A percentile compares a stretch with the other conserved stretches of the same genome.
Evolutionary conservation across 1,284 basidiomycete species (phyloP).

Genomic region (Pascua guehoae): DNA sequence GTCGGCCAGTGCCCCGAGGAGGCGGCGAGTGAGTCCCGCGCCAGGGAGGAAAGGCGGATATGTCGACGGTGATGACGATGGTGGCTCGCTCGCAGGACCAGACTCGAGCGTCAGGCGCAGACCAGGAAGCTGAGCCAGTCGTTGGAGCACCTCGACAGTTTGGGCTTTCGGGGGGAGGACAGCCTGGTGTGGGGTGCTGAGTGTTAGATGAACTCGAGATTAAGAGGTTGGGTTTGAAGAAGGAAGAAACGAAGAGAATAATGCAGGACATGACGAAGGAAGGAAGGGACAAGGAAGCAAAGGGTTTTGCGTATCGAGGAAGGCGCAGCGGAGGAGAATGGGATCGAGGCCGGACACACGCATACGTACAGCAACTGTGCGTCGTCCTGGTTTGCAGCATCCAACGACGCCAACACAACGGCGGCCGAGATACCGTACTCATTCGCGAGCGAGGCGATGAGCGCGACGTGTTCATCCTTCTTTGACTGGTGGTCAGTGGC

Average conservation of each 20-base stretch:
- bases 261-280: no score
- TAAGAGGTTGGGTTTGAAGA: no score
- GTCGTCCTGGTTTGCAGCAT: constrained; percentile 67
- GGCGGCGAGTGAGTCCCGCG: constrained; percentile 65
- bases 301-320: background rate
- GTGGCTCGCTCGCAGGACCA: background rate
- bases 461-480: constrained; percentile 64
- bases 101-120: constrained; percentile 21
- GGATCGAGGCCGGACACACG: background rate
- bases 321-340: background rate
- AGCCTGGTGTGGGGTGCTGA: constrained; percentile 44
- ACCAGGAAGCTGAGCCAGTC: constrained; percentile 53
- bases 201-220: background rate
- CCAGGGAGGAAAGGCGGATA: constrained; percentile 58
- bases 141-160: constrained; percentile 52
- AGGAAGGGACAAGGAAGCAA: background rate
- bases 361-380: constrained; percentile 67
- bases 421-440: constrained; percentile 55
- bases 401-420: constrained; percentile 68
- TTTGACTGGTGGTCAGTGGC: constrained; percentile 52
- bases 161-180: constrained; percentile 44
- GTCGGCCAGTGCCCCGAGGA: constrained; percentile 55
- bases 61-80: constrained; percentile 41
- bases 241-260: no score
- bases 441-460: constrained; percentile 58